Evolutionary conservation across 768 basidiomycete species (phyloP), one percentile per base, ranked within the genome.

Genomic region (Russula vinacea): DNA sequence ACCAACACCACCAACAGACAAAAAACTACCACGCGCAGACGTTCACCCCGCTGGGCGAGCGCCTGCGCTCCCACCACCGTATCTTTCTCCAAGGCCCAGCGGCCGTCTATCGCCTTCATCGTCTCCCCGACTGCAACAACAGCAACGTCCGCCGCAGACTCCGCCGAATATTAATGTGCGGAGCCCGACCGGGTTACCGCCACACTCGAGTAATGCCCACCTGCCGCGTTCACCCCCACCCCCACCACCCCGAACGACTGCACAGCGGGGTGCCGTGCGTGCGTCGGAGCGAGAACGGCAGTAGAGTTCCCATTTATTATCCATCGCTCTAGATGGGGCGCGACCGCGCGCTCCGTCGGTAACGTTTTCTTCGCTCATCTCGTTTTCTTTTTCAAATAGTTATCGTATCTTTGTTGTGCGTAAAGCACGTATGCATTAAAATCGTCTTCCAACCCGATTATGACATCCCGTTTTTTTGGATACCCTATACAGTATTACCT

Each of bases 31-130:
- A 10, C 66, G 68, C 68, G 68, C 68, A 69, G 68, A 69, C 68
- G 60, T 59, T 69, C 62, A 69, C 60, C 68, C 66, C 68, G 68
- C 68, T 69, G 68, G 68, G 68, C 68, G 68, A 69, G 62, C 66
- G 68, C 62, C 68, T 69, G 68, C 68, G 68, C 44, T 45, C 19
- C 44, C 44, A 19, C 68, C 49, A 35, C 58, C 50, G 52, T 57
- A 52, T 45, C 53, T 14, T 35, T 58, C 68, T 33, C 62, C 62
- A 67, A 67, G 66, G 66, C 68, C 68, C 68, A 69, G 68, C 68
- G 66, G 66, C 52, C 68, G 40, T 51, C 68, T 37, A 56, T 60
- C 53, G 59, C 56, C 55, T 51, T 56, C 24, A 29, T 59, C 56
- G 56, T 65, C 64, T 39, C 58, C 33, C 44, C 44, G 24, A 29